These are phyloP conservation scores for Sanghuangporus weigelae DNA, from an alignment of 1,284 basidiomycete genomes.

Conservation along the genomic window DNA sequence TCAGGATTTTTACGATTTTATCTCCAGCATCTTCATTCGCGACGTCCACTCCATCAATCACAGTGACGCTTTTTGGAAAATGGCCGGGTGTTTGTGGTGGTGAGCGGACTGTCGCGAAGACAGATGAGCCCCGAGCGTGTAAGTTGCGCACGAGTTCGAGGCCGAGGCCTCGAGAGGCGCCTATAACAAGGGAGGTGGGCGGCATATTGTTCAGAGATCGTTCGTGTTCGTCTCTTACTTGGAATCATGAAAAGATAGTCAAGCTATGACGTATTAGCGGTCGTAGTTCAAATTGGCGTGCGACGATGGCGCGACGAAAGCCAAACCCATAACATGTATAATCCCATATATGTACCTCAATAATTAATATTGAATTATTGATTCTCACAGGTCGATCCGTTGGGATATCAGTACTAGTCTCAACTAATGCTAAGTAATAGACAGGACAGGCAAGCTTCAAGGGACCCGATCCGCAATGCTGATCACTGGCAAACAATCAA, in stretches of 20 bases:
- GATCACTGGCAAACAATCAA: too few relatives aligned
- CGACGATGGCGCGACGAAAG: neutral
- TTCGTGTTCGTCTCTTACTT: too few relatives aligned
- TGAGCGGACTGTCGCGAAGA: constrained; percentile 36
- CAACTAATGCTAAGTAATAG: too few relatives aligned
- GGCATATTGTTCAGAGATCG: neutral
- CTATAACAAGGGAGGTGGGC: constrained; percentile 29
- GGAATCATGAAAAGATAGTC: too few relatives aligned
- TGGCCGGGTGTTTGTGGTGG: constrained; percentile 10
- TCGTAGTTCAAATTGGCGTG: neutral
- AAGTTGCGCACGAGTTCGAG: constrained; percentile 33
- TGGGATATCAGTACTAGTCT: too few relatives aligned
- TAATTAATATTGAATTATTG: too few relatives aligned
- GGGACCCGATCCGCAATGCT: too few relatives aligned
- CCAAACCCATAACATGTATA: too few relatives aligned
- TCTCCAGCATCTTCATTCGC: constrained; percentile 30
- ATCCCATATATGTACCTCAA: too few relatives aligned
- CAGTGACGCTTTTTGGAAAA: constrained; percentile 30
- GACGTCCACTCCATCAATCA: constrained; percentile 35
- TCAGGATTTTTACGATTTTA: constrained; percentile 30
- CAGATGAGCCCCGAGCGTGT: constrained; percentile 23
- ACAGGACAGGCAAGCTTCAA: too few relatives aligned
- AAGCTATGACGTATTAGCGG: neutral
- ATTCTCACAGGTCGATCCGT: too few relatives aligned
- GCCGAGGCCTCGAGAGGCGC: constrained; percentile 41